These are phyloP conservation scores for Sistotremastrum suecicum DNA, from an alignment of 768 basidiomycete genomes.

Conservation along the genomic window DNA sequence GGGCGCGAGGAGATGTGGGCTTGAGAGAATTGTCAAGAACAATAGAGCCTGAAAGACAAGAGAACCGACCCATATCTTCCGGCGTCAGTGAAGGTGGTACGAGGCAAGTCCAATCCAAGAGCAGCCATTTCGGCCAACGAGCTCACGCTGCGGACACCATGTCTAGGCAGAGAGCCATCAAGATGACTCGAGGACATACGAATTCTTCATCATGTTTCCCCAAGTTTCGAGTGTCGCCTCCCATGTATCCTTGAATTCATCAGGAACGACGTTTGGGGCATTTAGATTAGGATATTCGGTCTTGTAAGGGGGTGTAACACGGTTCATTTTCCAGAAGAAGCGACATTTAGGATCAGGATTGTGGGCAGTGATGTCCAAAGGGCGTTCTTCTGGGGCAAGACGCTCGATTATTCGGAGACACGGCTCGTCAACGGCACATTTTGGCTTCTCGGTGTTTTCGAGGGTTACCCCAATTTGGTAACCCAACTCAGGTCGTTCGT, in stretches of 20 bases:
- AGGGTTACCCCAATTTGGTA: constrained; percentile 92
- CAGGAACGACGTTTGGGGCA: constrained; percentile 71
- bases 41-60: not conserved
- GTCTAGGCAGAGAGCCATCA: not conserved
- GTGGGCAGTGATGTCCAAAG: constrained; percentile 69
- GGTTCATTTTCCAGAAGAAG: constrained; percentile 80
- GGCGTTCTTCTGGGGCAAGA: constrained; percentile 67
- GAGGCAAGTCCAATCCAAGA: constrained; percentile 63
- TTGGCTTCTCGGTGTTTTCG: constrained; percentile 92
- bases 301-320: constrained; percentile 53
- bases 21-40: constrained; percentile 11
- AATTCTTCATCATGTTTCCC: constrained; percentile 78
- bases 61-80: constrained; percentile 65
- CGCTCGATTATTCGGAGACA: constrained; percentile 68
- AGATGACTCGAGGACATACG: constrained; percentile 36
- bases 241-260: constrained; percentile 49
- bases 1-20: constrained; percentile 82
- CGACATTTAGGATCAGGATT: constrained; percentile 89
- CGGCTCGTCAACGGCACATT: constrained; percentile 69
- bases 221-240: constrained; percentile 64
- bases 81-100: constrained; percentile 59
- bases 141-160: constrained; percentile 43
- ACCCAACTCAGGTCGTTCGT: constrained; percentile 73
- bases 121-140: constrained; percentile 83
- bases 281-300: constrained; percentile 67